Percentiles rank a stretch among this genome's conserved stretches.
Conservation (phyloP, 2,329 filamentous ascomycete species). For the Thelonectria rubi region DNA sequence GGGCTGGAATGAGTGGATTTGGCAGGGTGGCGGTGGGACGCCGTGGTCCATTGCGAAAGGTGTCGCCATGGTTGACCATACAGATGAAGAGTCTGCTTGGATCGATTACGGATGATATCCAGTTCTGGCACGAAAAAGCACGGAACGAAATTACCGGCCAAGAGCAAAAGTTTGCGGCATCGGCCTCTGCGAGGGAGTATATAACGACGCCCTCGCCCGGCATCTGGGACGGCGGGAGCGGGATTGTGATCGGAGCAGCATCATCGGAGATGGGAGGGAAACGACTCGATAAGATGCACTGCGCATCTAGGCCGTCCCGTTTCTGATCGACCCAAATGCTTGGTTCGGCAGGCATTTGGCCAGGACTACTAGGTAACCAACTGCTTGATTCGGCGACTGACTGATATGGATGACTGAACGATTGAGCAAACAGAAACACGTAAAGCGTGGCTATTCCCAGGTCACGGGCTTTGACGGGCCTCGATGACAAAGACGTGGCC, state of each 20-base stretch:
- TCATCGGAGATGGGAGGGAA: constrained; percentile 7
- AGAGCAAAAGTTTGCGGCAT: constrained; percentile 12
- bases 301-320: background rate
- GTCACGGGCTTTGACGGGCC: constrained; percentile 12
- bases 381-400: constrained; percentile 14
- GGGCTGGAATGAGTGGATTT: constrained; percentile 29
- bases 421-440: constrained; percentile 17
- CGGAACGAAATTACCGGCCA: constrained; percentile 21
- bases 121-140: constrained; percentile 8
- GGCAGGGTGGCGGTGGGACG: constrained; percentile 23
- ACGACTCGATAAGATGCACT: constrained; percentile 2
- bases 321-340: background rate
- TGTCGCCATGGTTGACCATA: constrained; percentile 21
- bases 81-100: constrained; percentile 18
- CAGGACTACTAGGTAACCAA: constrained; percentile 14
- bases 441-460: constrained; percentile 7
- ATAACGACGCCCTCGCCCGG: constrained; percentile 15
- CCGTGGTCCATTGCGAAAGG: constrained; percentile 18
- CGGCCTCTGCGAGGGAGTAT: constrained; percentile 9
- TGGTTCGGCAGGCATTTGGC: constrained; percentile 3
- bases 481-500: constrained; percentile 7
- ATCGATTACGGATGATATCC: constrained; percentile 26
- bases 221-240: background rate
- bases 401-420: constrained; percentile 14
- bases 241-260: background rate